Conservation (phyloP, 768 basidiomycete species). For the Tephrocybe rancida region DNA sequence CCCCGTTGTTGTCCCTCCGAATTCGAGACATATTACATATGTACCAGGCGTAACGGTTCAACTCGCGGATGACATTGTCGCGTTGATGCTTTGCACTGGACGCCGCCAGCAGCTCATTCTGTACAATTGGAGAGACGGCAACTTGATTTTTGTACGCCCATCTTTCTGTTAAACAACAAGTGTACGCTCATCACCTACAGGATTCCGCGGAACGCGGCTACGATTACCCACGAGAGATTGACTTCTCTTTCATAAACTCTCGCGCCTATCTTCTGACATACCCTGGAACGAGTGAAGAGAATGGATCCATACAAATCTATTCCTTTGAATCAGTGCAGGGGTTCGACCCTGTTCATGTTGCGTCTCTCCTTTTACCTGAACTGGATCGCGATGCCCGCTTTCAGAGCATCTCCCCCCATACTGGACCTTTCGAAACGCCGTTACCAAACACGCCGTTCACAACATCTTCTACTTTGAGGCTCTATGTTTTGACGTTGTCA, state of each 20-base stretch:
- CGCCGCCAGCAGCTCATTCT: constrained; percentile 28
- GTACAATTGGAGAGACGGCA: constrained; percentile 23
- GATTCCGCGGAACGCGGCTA: constrained; percentile 4
- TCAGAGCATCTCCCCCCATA: constrained; percentile 26
- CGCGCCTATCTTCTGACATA: constrained; percentile 47
- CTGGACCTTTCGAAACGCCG: constrained; percentile 31
- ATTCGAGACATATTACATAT: constrained; percentile 21
- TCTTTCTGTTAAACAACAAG: too few species aligned
- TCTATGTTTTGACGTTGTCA: constrained; percentile 11
- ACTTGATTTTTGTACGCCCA: constrained; percentile 9
- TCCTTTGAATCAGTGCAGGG: constrained; percentile 28
- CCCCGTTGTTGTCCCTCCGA: constrained; percentile 24
- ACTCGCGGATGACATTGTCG: constrained; percentile 56
- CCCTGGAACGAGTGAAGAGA: constrained; percentile 21
- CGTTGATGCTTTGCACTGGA: constrained; percentile 39
- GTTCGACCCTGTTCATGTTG: constrained; percentile 7
- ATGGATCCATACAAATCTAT: constrained; percentile 46
- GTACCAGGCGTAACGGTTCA: constrained; percentile 42
- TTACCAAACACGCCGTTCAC: constrained; percentile 22
- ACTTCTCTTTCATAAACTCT: constrained; percentile 49
- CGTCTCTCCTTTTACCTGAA: constrained; percentile 18
- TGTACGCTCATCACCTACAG: background rate
- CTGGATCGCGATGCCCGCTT: constrained; percentile 11
- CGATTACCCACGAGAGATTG: constrained; percentile 28
- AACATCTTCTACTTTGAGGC: constrained; percentile 15